Evolutionary conservation across 2,329 filamentous ascomycete genomes (phyloP).

Genomic region (Ceratocystis albifundus): DNA sequence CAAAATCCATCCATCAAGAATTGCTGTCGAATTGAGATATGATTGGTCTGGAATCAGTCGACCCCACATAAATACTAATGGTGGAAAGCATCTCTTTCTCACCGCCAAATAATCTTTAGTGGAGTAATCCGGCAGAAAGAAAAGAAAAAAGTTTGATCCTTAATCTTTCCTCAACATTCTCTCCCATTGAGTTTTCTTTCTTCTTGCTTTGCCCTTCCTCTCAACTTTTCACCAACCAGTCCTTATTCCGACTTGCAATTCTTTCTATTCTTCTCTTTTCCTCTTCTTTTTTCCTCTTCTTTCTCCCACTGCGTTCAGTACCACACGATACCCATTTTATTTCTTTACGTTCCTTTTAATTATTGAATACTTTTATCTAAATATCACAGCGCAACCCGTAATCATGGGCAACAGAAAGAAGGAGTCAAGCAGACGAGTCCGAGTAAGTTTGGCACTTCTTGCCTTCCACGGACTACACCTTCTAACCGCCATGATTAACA

Average conservation of each 20-base stretch:
- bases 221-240: conserved; percentile 11
- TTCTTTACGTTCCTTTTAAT: conserved; percentile 23
- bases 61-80: conserved; percentile 8
- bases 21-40: neutral
- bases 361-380: conserved; percentile 19
- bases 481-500: conserved; percentile 1
- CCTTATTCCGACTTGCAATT: neutral
- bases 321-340: conserved; percentile 5
- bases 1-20: conserved; percentile 10
- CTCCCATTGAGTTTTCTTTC: conserved; percentile 5
- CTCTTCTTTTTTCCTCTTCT: neutral
- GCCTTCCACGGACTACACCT: neutral
- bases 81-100: conserved; percentile 1
- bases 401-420: conserved; percentile 86
- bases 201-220: conserved; percentile 1
- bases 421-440: conserved; percentile 67
- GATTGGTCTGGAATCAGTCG: conserved; percentile 9
- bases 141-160: conserved; percentile 27
- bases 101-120: conserved; percentile 20
- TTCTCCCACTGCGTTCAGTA: neutral
- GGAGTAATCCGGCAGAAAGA: conserved; percentile 28
- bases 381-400: conserved; percentile 22
- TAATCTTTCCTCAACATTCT: conserved; percentile 12
- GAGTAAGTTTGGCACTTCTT: conserved; percentile 29
- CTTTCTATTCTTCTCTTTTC: neutral